These are phyloP conservation scores for Xylaria sp. DNA, from an alignment of 2,329 filamentous ascomycete genomes.

Conservation along the genomic window DNA sequence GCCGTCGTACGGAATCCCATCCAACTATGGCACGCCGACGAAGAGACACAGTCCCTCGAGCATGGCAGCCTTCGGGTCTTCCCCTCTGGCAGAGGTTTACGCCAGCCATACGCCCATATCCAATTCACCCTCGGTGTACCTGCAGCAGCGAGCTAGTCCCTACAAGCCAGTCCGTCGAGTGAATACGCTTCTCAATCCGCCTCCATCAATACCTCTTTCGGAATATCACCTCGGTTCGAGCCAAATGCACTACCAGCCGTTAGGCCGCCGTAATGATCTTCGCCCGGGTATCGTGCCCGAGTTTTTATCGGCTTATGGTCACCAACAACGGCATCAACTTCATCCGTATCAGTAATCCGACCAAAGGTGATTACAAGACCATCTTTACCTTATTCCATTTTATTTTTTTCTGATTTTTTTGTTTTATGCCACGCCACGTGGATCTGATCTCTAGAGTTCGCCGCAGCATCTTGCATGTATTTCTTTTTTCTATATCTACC, in stretches of 20 bases:
- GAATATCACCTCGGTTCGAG: conserved; percentile 75
- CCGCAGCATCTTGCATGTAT: conserved; percentile 23
- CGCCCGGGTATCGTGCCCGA: conserved; percentile 78
- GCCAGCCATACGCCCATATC: conserved; percentile 72
- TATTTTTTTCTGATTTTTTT: not conserved
- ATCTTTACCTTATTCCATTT: not conserved
- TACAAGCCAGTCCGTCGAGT: conserved; percentile 92
- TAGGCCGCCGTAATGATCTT: conserved; percentile 75
- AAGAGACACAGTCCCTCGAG: conserved; percentile 65
- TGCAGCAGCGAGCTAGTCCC: conserved; percentile 89
- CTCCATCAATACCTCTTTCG: conserved; percentile 81
- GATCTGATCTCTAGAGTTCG: conserved; percentile 3
- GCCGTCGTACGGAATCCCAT: conserved; percentile 46
- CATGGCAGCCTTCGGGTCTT: conserved; percentile 70
- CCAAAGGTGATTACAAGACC: not conserved
- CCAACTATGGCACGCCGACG: conserved; percentile 61
- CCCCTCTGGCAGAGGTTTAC: conserved; percentile 73
- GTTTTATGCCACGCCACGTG: not conserved
- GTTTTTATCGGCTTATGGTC: conserved; percentile 52
- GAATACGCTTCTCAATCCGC: conserved; percentile 89
- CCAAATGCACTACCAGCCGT: conserved; percentile 85
- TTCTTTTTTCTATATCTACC: conserved; percentile 33
- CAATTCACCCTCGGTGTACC: conserved; percentile 86
- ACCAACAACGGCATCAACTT: conserved; percentile 38
- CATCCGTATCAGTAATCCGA: conserved; percentile 38